Evolutionary conservation across 352 stramenopile species (phyloP).

Genomic region (Pythium coloratum): DNA sequence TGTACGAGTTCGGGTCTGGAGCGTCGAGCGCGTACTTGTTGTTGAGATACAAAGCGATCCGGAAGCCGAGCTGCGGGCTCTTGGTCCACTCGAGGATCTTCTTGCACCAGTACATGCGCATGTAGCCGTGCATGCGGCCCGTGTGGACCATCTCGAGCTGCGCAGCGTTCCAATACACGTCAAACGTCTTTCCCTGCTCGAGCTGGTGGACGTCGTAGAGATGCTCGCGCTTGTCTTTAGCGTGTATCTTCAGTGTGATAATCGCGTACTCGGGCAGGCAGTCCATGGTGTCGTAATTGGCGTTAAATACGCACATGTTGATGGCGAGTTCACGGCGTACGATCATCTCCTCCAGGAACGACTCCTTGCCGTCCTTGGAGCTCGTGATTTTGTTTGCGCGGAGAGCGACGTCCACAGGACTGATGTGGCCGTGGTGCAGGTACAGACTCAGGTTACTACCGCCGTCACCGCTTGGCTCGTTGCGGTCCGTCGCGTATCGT

Average conservation of each 20-base stretch:
- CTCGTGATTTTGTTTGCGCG: constrained; percentile 58
- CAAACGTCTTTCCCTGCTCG: constrained; percentile 91
- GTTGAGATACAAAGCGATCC: constrained; percentile 96
- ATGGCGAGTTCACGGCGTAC: constrained; percentile 96
- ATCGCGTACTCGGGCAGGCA: constrained; percentile 90
- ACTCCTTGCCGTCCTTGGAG: constrained; percentile 78
- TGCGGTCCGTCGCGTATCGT: constrained; percentile 81
- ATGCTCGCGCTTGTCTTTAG: constrained; percentile 79
- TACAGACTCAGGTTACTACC: constrained; percentile 94
- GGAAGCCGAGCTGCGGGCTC: constrained; percentile 88
- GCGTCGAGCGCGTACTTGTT: constrained; percentile 98
- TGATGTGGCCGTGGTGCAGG: constrained; percentile 93
- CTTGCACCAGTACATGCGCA: constrained; percentile 99
- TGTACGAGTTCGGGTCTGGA: constrained; percentile 94
- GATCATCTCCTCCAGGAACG: constrained; percentile 98
- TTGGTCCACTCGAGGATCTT: constrained; percentile 98
- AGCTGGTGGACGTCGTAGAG: constrained; percentile 93
- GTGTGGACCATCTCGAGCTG: constrained; percentile 94
- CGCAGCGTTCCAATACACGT: constrained; percentile 98
- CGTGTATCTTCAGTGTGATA: constrained; percentile 91
- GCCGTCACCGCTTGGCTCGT: constrained; percentile 93
- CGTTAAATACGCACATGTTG: constrained; percentile 97
- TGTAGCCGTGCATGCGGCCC: constrained; percentile 92
- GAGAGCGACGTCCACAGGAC: constrained; percentile 64
- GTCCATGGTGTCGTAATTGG: constrained; percentile 92